Evolutionary conservation across 2,329 filamentous ascomycete genomes (phyloP).

Genomic region (Sclerotinia borealis): DNA sequence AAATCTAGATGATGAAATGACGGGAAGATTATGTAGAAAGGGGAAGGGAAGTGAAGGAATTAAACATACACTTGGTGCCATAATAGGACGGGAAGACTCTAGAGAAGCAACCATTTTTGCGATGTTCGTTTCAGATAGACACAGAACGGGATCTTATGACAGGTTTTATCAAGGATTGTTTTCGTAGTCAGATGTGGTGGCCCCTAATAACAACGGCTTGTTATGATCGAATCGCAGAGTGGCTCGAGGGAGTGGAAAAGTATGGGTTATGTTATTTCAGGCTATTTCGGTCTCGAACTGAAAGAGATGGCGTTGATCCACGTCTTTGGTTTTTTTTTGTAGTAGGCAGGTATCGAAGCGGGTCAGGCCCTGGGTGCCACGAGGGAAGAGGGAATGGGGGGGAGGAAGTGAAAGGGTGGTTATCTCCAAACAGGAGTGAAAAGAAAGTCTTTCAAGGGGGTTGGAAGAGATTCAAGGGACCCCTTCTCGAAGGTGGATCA

Average conservation of each 20-base stretch:
- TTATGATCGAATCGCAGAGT: constrained; percentile 9
- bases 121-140: constrained; percentile 9
- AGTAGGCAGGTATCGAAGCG: not conserved
- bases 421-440: not conserved
- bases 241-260: not conserved
- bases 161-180: not conserved
- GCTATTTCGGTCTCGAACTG: not conserved
- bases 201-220: constrained; percentile 2
- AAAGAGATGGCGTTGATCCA: constrained; percentile 5
- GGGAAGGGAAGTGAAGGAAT: constrained; percentile 12
- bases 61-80: constrained; percentile 45
- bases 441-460: constrained; percentile 13
- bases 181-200: not conserved
- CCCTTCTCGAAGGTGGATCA: constrained; percentile 15
- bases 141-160: not conserved
- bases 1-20: not conserved
- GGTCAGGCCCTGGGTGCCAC: constrained; percentile 10
- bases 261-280: not conserved
- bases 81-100: constrained; percentile 50
- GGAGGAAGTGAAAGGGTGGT: not conserved
- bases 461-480: constrained; percentile 22
- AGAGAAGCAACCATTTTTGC: constrained; percentile 38
- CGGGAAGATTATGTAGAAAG: constrained; percentile 4
- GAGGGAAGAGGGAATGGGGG: constrained; percentile 7
- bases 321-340: constrained; percentile 2